phyloP scores from a whole-genome alignment of 2,329 filamentous ascomycete species.

The Purpureocillium lavendulum region DNA sequence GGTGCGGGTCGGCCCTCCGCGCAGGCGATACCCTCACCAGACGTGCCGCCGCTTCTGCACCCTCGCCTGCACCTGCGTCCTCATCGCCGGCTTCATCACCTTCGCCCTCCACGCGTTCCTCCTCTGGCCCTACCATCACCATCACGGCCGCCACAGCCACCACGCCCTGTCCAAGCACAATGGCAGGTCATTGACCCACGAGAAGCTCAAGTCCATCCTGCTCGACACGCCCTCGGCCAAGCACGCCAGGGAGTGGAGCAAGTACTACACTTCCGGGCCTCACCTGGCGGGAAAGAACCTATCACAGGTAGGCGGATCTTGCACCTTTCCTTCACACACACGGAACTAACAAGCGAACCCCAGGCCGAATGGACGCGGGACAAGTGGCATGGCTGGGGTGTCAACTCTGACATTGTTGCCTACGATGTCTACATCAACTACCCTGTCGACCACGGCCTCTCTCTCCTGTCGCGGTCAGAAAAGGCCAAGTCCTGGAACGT shows the following conservation, averaged over 20 bases:
- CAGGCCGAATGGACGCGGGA: constrained; percentile 67
- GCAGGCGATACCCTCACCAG: constrained; percentile 49
- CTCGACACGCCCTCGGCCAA: constrained; percentile 49
- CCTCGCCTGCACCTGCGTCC: constrained; percentile 46
- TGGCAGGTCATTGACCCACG: constrained; percentile 25
- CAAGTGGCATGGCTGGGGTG: constrained; percentile 63
- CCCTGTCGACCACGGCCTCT: constrained; percentile 61
- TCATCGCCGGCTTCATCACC: constrained; percentile 40
- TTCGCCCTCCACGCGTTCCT: constrained; percentile 41
- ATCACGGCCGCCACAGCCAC: constrained; percentile 21
- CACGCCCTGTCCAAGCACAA: constrained; percentile 17
- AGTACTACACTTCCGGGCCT: constrained; percentile 68
- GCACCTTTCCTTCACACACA: neutral
- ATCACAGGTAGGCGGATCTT: constrained; percentile 44
- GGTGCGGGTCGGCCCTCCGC: constrained; percentile 44
- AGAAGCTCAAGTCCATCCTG: constrained; percentile 47
- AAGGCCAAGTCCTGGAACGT: constrained; percentile 43
- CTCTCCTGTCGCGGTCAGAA: constrained; percentile 44
- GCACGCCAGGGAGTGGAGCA: constrained; percentile 61
- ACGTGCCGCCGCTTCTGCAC: constrained; percentile 59
- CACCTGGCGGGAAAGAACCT: constrained; percentile 73
- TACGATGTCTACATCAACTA: constrained; percentile 78
- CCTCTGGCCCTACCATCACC: constrained; percentile 24
- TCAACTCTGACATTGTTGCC: constrained; percentile 53
- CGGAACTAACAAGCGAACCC: constrained; percentile 3